phyloP scores from a whole-genome alignment of 768 basidiomycete species.

The Trametopsis cervina region DNA sequence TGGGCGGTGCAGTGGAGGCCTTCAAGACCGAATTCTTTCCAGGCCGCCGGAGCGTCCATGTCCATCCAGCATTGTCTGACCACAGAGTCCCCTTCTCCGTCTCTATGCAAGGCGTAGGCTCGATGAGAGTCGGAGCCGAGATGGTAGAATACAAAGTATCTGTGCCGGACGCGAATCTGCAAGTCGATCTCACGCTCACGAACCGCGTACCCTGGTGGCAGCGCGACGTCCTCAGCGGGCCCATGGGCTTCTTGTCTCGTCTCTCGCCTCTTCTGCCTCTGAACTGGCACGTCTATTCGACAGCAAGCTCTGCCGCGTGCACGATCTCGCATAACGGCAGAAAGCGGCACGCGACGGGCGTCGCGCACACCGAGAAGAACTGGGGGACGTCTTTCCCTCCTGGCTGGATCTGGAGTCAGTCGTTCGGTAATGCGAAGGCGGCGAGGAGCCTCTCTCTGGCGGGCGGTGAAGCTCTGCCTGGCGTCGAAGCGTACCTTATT shows the following conservation, averaged over 20 bases:
- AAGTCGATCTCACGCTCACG: slow-evolving; percentile 12
- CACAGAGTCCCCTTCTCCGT: slow-evolving; percentile 12
- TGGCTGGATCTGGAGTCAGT: slow-evolving; percentile 23
- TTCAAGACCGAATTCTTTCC: slow-evolving; percentile 21
- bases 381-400: slow-evolving; percentile 21
- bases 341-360: slow-evolving; percentile 7
- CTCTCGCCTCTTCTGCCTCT: slow-evolving; percentile 18
- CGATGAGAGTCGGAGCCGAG: slow-evolving; percentile 11
- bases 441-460: slow-evolving; percentile 16
- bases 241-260: slow-evolving; percentile 17
- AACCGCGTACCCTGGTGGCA: slow-evolving; percentile 14
- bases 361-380: slow-evolving; percentile 23
- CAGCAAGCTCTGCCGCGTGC: slow-evolving; percentile 12
- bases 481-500: slow-evolving; percentile 20
- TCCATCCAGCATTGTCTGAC: background rate
- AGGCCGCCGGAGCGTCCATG: background rate
- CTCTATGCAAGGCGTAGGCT: slow-evolving; percentile 14
- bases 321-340: slow-evolving; percentile 11
- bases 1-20: background rate
- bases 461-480: slow-evolving; percentile 18
- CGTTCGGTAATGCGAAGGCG: slow-evolving; percentile 8
- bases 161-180: slow-evolving; percentile 9
- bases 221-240: slow-evolving; percentile 11
- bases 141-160: slow-evolving; percentile 14
- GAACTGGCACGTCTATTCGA: slow-evolving; percentile 23